Base-by-base conservation (phyloP, 345 rosid genomes). In the Abelmoschus esculentus region DNA sequence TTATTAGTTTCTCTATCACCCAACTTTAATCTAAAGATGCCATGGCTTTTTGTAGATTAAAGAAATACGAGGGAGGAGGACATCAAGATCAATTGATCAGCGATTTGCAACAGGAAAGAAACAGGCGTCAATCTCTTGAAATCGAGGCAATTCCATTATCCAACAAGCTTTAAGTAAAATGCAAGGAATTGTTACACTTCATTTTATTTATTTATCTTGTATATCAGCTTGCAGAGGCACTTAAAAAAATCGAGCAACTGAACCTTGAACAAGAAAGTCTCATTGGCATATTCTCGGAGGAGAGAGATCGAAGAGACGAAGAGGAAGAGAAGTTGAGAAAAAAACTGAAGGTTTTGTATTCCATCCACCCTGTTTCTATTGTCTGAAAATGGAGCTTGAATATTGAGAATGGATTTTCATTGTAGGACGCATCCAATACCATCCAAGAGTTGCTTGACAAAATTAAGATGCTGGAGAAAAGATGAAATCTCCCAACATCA, bases 401-500 rank as follows among this genome's bases (percentile, higher is more conserved):
- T 66, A 55, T 14, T 36, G 64, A 52, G 42, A 38, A 49, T 12
- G 6, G 6, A 66, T 54, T 32, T 56, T 52, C 47, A 13, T 59
- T 77, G 83, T 67, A 91, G 96, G 92, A 85, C 7, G 96, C 97
- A 17, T 86, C 96, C 0, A 81, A 74, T 68, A 86, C 95, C 0
- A 91, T 88, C 36, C 84, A 88, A 42, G 86, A 80, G 66, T 76
- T 93, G 81, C 61, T 86, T 17, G 82, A 89, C 73, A 91, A 83
- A 83, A 78, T 88, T n/a, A 86, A 65, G 79, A 47, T 79, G 72
- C 79, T 89, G 78, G 97, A 91, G 78, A 81, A n/a, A n/a, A 69
- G 72, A 79, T 81, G 80, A 84, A 79, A 76, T 71, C 78, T 55
- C 71, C 75, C 0, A 77, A 49, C 53, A 2, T 62, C 71, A 81